Base-by-base conservation (phyloP, 805 yeast species). In the Kluyveromyces siamensis region DNA sequence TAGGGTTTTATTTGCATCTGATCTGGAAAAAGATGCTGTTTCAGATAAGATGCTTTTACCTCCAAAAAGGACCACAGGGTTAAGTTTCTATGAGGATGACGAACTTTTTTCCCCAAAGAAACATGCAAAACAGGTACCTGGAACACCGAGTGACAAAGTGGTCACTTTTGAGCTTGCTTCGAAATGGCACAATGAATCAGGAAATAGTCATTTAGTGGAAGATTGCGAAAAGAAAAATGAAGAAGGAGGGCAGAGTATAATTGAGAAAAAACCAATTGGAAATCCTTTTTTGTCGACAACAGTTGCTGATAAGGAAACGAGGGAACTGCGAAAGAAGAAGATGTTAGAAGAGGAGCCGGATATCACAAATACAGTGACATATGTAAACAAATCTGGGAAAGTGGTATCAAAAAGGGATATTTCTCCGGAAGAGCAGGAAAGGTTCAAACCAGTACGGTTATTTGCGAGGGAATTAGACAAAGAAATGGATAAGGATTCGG, bases 121-220 rank as follows among this genome's bases (percentile, higher is more conserved):
- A 41, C 51, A 40, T n/a, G 40, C 56, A 33, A 58, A 54, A 40
- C 54, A 52, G 17, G 53, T 44, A 9, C 66, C 66, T 1, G 62
- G 62, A 2, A 71, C 75, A 0, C 75, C 75, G 10, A 57, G 62
- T 40, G 63, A 63, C 38, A 63, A 62, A 40, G 42, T 70, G 2
- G 65, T 69, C 9, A 60, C 69, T 6, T 58, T 58, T 40, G 62
- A 63, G 17, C 49, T 66, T 45, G 63, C 68, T 4, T 49, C 53
- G 25, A 55, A 65, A 41, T 70, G 73, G 72, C 59, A 66, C 39
- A 62, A 67, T 33, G 49, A 58, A 11, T 50, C 57, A 42, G 51
- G 48, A 10, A 54, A 48, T 18, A 44, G 38, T 11, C n/a, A 49
- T 11, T 55, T 56, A 10, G 57, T 53, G 25, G 63, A 57, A 36